Conservation (phyloP, 2,329 filamentous ascomycete genomes). For the Cylindrodendrum hubeiense region DNA sequence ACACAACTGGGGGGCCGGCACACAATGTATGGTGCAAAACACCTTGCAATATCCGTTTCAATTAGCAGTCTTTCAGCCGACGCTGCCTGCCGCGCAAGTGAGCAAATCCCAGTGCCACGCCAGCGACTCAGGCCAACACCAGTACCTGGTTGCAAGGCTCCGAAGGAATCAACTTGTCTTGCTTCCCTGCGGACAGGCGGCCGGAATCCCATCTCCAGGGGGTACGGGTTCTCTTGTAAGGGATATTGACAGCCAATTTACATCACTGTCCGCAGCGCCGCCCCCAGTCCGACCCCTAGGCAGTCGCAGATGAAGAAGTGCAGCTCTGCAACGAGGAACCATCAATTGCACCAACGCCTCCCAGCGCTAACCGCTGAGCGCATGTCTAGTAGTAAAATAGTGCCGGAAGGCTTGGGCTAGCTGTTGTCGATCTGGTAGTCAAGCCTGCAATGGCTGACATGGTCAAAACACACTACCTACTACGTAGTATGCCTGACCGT, state of each 20-base stretch:
- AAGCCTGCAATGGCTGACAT: slow-evolving; percentile 25
- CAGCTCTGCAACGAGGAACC: slow-evolving; percentile 2
- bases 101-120: not conserved
- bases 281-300: not conserved
- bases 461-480: slow-evolving; percentile 9
- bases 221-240: not conserved
- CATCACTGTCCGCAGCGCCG: not conserved
- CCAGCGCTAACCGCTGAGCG: slow-evolving; percentile 2
- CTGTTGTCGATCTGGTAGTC: slow-evolving; percentile 24
- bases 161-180: not conserved
- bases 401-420: slow-evolving; percentile 15
- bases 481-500: too few relatives aligned
- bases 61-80: slow-evolving; percentile 16
- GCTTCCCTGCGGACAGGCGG: not conserved
- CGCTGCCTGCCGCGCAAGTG: not conserved
- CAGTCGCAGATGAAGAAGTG: slow-evolving; percentile 8
- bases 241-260: not conserved
- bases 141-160: not conserved
- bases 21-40: slow-evolving; percentile 17
- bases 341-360: not conserved
- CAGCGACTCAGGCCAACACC: not conserved
- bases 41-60: not conserved
- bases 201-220: not conserved
- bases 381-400: slow-evolving; percentile 15
- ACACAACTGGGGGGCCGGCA: slow-evolving; percentile 29